Conservation (phyloP, 768 basidiomycete species). For the Dentipellis fragilis region DNA sequence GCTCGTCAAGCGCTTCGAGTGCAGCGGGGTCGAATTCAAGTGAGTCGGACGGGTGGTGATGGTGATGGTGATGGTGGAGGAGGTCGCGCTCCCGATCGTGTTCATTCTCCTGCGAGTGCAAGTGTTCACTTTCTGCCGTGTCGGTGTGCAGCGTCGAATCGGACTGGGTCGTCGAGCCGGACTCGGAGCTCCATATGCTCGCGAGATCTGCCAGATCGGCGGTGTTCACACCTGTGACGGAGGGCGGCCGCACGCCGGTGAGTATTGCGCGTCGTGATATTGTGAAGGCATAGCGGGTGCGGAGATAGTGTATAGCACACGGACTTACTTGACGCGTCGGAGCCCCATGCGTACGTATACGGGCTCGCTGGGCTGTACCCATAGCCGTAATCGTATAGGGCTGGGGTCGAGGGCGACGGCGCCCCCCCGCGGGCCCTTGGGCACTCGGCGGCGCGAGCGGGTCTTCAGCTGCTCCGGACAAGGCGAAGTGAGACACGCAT, state of each 20-base stretch:
- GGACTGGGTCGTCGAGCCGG: not conserved
- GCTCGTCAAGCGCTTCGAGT: not conserved
- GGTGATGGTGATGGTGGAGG: too few species aligned
- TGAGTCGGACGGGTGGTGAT: not conserved
- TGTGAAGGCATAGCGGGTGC: not conserved
- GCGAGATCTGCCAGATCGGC: not conserved
- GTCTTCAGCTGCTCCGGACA: too few species aligned
- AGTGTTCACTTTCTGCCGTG: not conserved
- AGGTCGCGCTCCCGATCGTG: not conserved
- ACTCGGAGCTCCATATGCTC: not conserved
- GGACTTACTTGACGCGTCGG: not conserved
- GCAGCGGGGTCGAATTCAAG: not conserved
- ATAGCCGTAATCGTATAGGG: too few species aligned
- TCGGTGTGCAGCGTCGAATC: not conserved
- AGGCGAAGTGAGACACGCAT: too few species aligned
- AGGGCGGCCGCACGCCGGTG: not conserved
- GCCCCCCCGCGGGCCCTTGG: too few species aligned
- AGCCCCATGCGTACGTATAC: not conserved
- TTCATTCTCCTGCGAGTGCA: not conserved
- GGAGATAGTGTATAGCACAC: not conserved
- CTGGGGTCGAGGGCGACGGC: too few species aligned
- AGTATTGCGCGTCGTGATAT: not conserved
- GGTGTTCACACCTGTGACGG: not conserved
- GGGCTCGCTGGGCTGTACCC: too few species aligned
- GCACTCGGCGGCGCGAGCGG: too few species aligned